Base-by-base conservation (phyloP, 495 filamentous ascomycete genomes). In the Penicillium desertorum region DNA sequence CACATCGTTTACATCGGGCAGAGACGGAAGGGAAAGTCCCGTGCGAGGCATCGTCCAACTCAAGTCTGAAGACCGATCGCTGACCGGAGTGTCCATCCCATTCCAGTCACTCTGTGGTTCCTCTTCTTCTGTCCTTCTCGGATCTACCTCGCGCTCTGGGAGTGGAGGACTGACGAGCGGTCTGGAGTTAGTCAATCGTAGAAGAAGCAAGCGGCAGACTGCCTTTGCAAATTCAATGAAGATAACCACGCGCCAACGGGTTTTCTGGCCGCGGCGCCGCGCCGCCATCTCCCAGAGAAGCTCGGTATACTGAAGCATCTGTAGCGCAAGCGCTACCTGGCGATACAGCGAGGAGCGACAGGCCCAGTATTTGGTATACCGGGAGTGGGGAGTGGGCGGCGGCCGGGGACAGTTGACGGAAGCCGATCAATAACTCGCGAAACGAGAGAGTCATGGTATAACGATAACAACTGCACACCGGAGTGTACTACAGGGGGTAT, bases 31-130 rank as follows among this genome's bases (percentile, higher is more conserved):
- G 8, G 82, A 86, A 46, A 96, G 76, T 8, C 91, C 90, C 0
- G 94, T 98, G 60, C 94, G 85, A 27, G 92, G 92, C 94, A 98
- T 98, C n/a, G 81, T 88, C 89, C 92, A 98, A 63, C 82, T 84
- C 48, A 69, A 62, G 56, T 74, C 81, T 49, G 60, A 74, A 44
- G 66, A 72, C 6, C 71, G 68, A 25, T 81, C 81, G 48, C 64
- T 79, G 34, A 73, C 69, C 14, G 77, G 77, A 6, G 76, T 78
- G 19, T 81, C 71, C 69, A 76, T 76, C 30, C 76, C 74, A 47
- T 80, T 79, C 72, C 73, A 77, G 51, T 77, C 72, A 6, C 60
- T 53, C 27, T 64, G 55, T 0, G 75, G 71, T 0, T 83, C 79
- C 20, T 82, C 79, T 20, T 81, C 76, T 39, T 89, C 86, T 20